Evolutionary conservation across 1,284 basidiomycete species (phyloP).

Genomic region (Xerocomus nothofagi): DNA sequence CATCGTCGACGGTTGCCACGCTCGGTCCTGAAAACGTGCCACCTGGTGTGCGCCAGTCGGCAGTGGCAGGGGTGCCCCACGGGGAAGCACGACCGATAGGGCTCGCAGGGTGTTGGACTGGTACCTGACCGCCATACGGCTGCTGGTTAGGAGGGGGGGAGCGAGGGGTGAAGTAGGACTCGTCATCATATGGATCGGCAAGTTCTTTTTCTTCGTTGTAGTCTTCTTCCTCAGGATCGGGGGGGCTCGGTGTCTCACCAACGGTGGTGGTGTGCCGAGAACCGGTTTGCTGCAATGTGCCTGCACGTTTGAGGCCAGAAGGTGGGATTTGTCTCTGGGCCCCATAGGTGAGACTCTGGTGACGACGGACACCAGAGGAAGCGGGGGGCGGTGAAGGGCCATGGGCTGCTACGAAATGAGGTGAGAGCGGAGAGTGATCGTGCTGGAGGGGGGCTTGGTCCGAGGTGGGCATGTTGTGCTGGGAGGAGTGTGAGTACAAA

Average conservation of each 20-base stretch:
- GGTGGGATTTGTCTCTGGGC: slow-evolving; percentile 46
- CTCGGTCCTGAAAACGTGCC: slow-evolving; percentile 30
- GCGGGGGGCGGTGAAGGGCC: slow-evolving; percentile 71
- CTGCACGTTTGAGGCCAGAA: slow-evolving; percentile 65
- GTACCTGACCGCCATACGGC: slow-evolving; percentile 31
- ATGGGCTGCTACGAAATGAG: slow-evolving; percentile 52
- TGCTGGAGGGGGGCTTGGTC: slow-evolving; percentile 51
- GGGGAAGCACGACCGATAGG: slow-evolving; percentile 64
- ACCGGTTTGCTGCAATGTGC: slow-evolving; percentile 61
- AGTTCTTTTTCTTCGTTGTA: slow-evolving; percentile 53
- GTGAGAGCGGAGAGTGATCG: slow-evolving; percentile 58
- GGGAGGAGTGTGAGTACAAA: slow-evolving; percentile 10
- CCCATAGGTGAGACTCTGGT: slow-evolving; percentile 76
- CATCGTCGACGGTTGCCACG: slow-evolving; percentile 61
- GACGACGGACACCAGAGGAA: slow-evolving; percentile 66
- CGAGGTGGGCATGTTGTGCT: slow-evolving; percentile 33
- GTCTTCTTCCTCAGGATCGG: slow-evolving; percentile 56
- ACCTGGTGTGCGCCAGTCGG: slow-evolving; percentile 62
- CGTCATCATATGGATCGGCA: slow-evolving; percentile 55
- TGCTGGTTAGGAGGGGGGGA: slow-evolving; percentile 34
- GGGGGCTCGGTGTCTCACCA: slow-evolving; percentile 44
- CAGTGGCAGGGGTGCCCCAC: slow-evolving; percentile 53
- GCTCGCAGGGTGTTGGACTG: slow-evolving; percentile 53
- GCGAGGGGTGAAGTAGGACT: slow-evolving; percentile 46
- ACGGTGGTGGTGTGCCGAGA: slow-evolving; percentile 34